Evolutionary conservation across 2,329 filamentous ascomycete species (phyloP), one percentile per base, ranked within the genome.

Genomic region (Beauveria sp.): DNA sequence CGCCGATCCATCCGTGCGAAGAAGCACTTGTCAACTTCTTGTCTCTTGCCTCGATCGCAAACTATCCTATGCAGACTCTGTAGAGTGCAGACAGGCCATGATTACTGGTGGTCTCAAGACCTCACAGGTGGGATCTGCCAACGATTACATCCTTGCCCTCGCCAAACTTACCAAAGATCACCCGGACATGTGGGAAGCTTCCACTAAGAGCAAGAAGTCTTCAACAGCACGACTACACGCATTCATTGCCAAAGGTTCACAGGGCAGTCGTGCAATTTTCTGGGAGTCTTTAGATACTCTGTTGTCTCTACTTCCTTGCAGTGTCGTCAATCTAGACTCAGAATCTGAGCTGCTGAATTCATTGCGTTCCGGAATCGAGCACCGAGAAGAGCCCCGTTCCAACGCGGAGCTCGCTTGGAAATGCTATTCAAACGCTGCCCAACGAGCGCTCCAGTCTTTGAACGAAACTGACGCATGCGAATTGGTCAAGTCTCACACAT

Each of bases 181-280:
- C 54, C 87, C 91, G 1, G 80, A 85, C 18, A 78, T 93, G 10
- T 99, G 95, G 95, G 88, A 86, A 1, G 38, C 62, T 34, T 79
- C 82, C 73, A 63, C 80, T 3, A 67, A 69, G 18, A 76, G 77
- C n/a, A 83, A 85, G 65, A 84, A 81, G 62, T 75, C 82, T 1
- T 79, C 83, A 0, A 66, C 83, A 1, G 76, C 77, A 4, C 76
- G 88, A 24, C 74, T 99, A 4, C 82, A 84, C 55, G 78, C 85
- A 9, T 95, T 96, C 67, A 77, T 98, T 7, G 87, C 89, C 64
- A 90, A 87, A 68, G 93, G 95, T 3, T 96, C 93, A 0, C 90
- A 97, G 69, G 84, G 86, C n/a, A 88, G 89, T 3, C 79, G 85
- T 0, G 75, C 80, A 3, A 82, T 80, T 10, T 96, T 88, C 70